A percentile compares a stretch with the other conserved stretches of the same genome.
These are phyloP conservation scores for Ruellia speciosa DNA, from an alignment of 305 asterid genomes.

Conservation along the genomic window DNA sequence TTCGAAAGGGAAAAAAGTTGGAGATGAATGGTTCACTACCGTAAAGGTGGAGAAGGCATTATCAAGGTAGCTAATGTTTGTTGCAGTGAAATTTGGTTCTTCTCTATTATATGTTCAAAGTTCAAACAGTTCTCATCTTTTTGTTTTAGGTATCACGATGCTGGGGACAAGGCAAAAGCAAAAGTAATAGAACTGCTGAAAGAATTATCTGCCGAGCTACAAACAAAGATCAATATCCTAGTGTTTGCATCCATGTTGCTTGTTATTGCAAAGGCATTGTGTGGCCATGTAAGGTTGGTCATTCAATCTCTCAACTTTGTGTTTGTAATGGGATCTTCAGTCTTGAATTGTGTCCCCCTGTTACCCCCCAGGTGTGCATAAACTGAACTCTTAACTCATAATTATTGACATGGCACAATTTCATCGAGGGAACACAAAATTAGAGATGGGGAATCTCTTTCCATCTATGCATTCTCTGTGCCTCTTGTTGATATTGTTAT, in stretches of 20 bases:
- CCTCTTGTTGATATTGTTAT: too few relatives aligned
- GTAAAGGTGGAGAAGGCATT: constrained; percentile 75
- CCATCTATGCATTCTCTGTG: too few relatives aligned
- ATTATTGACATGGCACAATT: too few relatives aligned
- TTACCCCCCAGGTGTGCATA: too few relatives aligned
- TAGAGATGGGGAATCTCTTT: too few relatives aligned
- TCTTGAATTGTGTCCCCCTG: too few relatives aligned
- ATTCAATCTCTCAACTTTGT: constrained; percentile 4
- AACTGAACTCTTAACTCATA: too few relatives aligned
- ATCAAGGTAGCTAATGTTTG: constrained; percentile 39
- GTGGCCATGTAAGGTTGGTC: constrained; percentile 77
- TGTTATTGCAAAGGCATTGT: constrained; percentile 82
- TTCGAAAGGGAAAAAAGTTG: constrained; percentile 88
- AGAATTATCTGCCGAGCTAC: constrained; percentile 73
- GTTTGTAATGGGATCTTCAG: background rate
- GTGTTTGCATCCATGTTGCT: constrained; percentile 88
- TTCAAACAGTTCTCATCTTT: constrained; percentile 6
- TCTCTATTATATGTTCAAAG: constrained; percentile 12
- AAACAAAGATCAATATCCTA: constrained; percentile 69
- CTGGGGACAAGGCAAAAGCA: constrained; percentile 57
- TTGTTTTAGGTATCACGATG: constrained; percentile 71
- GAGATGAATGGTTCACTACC: constrained; percentile 97
- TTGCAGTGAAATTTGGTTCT: constrained; percentile 1
- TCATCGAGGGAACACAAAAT: too few relatives aligned
- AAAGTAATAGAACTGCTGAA: constrained; percentile 76